Base-by-base conservation (phyloP, 495 filamentous ascomycete species). In the Daldinia vernicosa region DNA sequence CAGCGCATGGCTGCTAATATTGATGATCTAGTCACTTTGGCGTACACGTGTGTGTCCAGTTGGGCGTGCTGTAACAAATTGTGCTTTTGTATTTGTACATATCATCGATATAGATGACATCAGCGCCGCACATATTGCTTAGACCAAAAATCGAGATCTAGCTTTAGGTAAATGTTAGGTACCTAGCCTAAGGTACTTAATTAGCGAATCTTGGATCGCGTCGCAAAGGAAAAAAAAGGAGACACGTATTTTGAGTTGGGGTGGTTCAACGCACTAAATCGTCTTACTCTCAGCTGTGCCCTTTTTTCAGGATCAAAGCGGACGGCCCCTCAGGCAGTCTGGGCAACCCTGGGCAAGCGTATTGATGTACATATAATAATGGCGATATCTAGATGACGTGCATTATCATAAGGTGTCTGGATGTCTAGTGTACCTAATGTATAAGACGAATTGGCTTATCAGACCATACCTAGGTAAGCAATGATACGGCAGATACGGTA, bases 311-410 rank as follows among this genome's bases (percentile, higher is more conserved):
- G 22, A 26, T 26, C 19, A 14, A 19, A 50, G 19, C 19, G 22
- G 19, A 51, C 19, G 4, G 9, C 17, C 45, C 45, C 45, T 51
- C 45, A 4, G 7, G 24, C 8, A 22, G 24, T 14, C 30, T 39
- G n/a, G 30, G 54, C 35, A 27, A 19, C 24, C 22, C 53, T 33
- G 22, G 15, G 11, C 24, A 54, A 28, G 28, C 45, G 17, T 53
- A 50, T 35, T 47, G 22, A 28, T 35, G 52, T 52, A 53, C 43
- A 54, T 50, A 55, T 12, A 39, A n/a, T 55, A 50, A 61, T 53
- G 47, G 51, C 35, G 55, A 51, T 35, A 66, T 66, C 55, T 54
- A 40, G 52, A 71, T 66, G 68, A 71, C 68, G 68, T 70, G 68
- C 68, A 70, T 70, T 66, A 65, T 60, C 67, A 53, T 53, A 6